Evolutionary conservation across 805 yeast species (phyloP).

Genomic region (Nematodospora valgi): DNA sequence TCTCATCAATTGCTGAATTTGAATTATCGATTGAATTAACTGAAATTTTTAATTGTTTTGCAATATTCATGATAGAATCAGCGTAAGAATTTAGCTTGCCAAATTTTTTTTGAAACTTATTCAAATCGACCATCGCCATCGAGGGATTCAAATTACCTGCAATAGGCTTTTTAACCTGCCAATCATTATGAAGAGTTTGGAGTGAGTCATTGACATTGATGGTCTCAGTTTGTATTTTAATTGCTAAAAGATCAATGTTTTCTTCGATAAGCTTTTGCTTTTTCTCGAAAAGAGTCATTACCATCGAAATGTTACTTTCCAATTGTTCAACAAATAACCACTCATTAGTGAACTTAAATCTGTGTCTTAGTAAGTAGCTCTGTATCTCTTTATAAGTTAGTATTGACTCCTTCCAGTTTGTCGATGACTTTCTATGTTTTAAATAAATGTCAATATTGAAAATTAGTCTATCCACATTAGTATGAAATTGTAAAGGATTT

Average conservation of each 20-base stretch:
- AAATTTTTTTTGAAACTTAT: constrained; percentile 17
- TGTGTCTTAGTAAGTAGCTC: constrained; percentile 34
- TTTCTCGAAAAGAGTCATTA: constrained; percentile 33
- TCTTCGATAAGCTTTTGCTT: constrained; percentile 37
- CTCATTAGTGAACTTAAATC: constrained; percentile 45
- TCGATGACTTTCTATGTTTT: constrained; percentile 6
- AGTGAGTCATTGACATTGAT: constrained; percentile 30
- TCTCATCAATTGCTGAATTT: constrained; percentile 40
- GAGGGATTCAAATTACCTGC: constrained; percentile 40
- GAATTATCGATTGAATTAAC: constrained; percentile 25
- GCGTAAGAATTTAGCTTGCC: constrained; percentile 2
- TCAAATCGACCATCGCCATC: constrained; percentile 40
- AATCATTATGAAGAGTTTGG: constrained; percentile 30
- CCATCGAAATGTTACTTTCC: constrained; percentile 43
- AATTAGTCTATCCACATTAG: constrained; percentile 34
- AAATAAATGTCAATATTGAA: constrained; percentile 30
- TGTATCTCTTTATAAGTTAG: constrained; percentile 27
- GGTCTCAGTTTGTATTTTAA: constrained; percentile 41
- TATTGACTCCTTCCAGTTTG: constrained; percentile 15
- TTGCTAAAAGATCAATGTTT: constrained; percentile 39
- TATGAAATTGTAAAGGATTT: constrained; percentile 36
- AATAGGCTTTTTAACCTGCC: constrained; percentile 50
- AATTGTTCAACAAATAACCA: constrained; percentile 68
- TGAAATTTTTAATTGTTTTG: constrained; percentile 30
- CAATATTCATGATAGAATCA: constrained; percentile 24